Evolutionary conservation across 2,329 filamentous ascomycete genomes (phyloP), one percentile per base, ranked within the genome.

Genomic region (Fusarium camptoceras): DNA sequence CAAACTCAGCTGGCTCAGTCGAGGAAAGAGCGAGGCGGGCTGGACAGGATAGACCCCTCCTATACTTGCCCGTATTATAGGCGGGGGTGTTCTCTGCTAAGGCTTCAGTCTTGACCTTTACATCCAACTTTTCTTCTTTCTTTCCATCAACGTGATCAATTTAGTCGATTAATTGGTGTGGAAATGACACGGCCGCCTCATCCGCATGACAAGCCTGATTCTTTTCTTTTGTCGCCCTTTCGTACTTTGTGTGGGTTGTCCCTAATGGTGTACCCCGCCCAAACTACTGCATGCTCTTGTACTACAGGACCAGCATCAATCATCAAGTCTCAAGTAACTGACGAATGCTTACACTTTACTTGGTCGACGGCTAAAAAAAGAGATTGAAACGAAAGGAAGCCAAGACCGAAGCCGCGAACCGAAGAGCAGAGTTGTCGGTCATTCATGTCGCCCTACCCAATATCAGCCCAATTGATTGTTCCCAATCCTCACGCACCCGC

Each of bases 361-460:
- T 66, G 42, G 34, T 47, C 63, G 28, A 70, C 34, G 44, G 24
- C 39, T 22, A 51, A 55, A 24, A 41, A 27, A 42, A 20, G 18
- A 51, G 4, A 51, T 50, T 8, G 22, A 41, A 51, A 20, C 48
- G 25, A 37, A 34, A n/a, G 34, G 34, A 37, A 37, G 18, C 18
- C 34, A 37, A 37, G 34, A 37, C 34, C 18, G 34, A 37, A 37
- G 18, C n/a, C 18, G 34, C 34, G 22, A 63, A 30, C 12, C 54
- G 25, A 60, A 51, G n/a, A 31, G 55, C 31, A 46, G 22, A 42
- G 25, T 58, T 46, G n/a, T 24, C 30, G 18, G 24, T 48, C 24
- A 41, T 39, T 62, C 50, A 64, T 71, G 68, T 43, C 68, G 67
- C 24, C 63, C 57, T 70, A 62, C 68, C 68, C 58, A 57, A 70